Evolutionary conservation across 768 basidiomycete species (phyloP).

Genomic region (Auriscalpium orientale): DNA sequence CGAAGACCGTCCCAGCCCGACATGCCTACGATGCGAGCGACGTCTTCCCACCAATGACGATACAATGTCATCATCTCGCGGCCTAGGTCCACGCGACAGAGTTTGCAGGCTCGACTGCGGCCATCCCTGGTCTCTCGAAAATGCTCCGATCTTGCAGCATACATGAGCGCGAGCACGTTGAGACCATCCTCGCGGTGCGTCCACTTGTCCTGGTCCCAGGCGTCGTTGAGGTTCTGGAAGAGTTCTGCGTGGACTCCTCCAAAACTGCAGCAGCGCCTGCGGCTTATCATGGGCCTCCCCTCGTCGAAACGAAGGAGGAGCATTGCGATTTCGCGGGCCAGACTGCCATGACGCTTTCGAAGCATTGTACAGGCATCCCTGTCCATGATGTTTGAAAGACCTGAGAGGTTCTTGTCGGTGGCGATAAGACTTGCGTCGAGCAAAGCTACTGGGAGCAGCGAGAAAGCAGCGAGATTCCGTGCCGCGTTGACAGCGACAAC

Average conservation of each 20-base stretch:
- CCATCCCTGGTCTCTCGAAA: neutral
- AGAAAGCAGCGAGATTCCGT: constrained; percentile 1
- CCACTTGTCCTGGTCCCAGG: neutral
- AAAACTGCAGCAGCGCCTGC: constrained; percentile 10
- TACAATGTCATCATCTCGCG: constrained; percentile 9
- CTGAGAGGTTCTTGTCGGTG: neutral
- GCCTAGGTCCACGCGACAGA: constrained; percentile 8
- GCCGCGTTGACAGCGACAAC: neutral
- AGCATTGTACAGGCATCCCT: neutral
- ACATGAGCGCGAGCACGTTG: neutral
- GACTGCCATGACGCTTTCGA: constrained; percentile 1
- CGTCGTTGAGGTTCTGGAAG: neutral
- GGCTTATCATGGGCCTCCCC: constrained; percentile 6
- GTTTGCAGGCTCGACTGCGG: neutral
- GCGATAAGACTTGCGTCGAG: constrained; percentile 5
- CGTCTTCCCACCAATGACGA: constrained; percentile 9
- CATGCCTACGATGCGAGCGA: too few relatives aligned
- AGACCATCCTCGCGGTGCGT: neutral
- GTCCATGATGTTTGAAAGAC: neutral
- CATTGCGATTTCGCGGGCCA: neutral
- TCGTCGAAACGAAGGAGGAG: constrained; percentile 1
- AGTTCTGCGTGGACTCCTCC: neutral
- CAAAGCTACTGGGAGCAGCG: constrained; percentile 3
- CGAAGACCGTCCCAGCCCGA: too few relatives aligned
- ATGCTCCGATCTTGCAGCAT: neutral